Evolutionary conservation across 768 basidiomycete species (phyloP).

Genomic region (Austroboletus festivus): DNA sequence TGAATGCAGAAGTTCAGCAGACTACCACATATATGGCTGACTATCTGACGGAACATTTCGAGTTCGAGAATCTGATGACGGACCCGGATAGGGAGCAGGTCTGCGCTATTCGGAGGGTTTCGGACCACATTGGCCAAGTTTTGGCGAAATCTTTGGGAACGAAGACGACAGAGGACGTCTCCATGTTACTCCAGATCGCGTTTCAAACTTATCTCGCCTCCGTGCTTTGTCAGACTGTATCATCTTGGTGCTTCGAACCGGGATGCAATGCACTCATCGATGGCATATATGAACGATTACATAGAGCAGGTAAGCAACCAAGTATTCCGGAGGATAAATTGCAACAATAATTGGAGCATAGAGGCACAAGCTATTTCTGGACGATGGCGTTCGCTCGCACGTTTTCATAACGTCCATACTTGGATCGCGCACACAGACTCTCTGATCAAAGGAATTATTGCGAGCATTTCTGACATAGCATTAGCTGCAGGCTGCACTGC

Average conservation of each 20-base stretch:
- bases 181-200: constrained; percentile 8
- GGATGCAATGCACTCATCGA: constrained; percentile 2
- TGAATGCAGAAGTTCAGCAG: constrained; percentile 50
- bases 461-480: constrained; percentile 6
- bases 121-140: constrained; percentile 1
- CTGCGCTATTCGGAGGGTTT: not conserved
- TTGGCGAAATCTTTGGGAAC: constrained; percentile 1
- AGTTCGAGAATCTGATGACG: not conserved
- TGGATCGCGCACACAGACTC: not conserved
- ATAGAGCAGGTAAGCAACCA: constrained; percentile 3
- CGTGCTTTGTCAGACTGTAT: constrained; percentile 1
- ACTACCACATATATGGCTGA: constrained; percentile 48
- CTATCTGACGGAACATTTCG: constrained; percentile 39
- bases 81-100: not conserved
- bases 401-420: constrained; percentile 1
- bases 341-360: not conserved
- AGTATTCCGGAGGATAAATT: not conserved
- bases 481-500: constrained; percentile 7
- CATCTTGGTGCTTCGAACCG: constrained; percentile 11
- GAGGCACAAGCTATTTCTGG: constrained; percentile 10
- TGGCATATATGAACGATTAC: constrained; percentile 8
- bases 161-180: not conserved
- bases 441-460: not conserved
- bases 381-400: constrained; percentile 13
- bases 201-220: constrained; percentile 8